Evolutionary conservation across 345 rosid species (phyloP), one percentile per base, ranked within the genome.

Genomic region (Gossypium rotundifolium): DNA sequence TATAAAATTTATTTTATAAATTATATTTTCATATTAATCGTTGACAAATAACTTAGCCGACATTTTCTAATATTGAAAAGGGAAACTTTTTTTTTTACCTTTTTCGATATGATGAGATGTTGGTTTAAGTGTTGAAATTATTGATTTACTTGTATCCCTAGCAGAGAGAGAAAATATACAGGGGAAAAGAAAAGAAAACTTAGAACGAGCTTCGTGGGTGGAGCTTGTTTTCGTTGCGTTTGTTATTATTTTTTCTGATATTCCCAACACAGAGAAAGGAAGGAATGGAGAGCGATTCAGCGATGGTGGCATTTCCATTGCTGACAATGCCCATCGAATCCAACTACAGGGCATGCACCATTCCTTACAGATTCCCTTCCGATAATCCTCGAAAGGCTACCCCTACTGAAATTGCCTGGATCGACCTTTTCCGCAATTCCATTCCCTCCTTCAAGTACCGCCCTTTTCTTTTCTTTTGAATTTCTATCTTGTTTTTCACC

Each of bases 281-380:
- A 61, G 65, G 17, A 53, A 65, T 95, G 99, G 96, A 91, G 86
- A 91, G 99, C 83, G 88, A 88, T 60, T 88, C 96, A 10, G 94
- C 88, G 83, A 76, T 90, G 92, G 97, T 87, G n/a, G 76, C 92
- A n/a, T 90, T 95, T 42, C 99, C 99, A 14, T 71, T 88, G 81
- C 85, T 95, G 69, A 78, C 67, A 76, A 86, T 88, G 23, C 97
- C 98, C 48, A 86, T 89, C 75, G 94, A 91, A 72, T 81, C 92
- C 4, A 93, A 90, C 79, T 93, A 91, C 89, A 87, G 95, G 68
- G 91, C 92, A 3, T 91, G 89, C 88, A 91, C 97, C 65, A 93
- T 95, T 72, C 98, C 99, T 22, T 93, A 88, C 83, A 82, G 98
- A 65, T 93, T 91, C 84, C 98, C 97, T 11, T 91, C 99, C 38